Evolutionary conservation across 176 grass and related monocot species (phyloP).

Genomic region (Puccinellia tenuiflora): DNA sequence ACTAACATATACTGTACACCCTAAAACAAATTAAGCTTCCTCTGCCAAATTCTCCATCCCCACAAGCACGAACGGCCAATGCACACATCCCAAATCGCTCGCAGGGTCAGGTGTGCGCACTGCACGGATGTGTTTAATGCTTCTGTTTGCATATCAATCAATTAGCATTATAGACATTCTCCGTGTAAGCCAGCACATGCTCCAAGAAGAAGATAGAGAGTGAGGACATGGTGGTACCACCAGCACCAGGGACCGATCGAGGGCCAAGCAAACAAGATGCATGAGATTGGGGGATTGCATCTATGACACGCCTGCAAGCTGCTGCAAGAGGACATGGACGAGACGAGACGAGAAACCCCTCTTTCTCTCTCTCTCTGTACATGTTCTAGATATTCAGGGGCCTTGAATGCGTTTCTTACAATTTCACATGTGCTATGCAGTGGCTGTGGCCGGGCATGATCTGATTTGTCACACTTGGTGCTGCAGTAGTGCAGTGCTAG

Average conservation of each 20-base stretch:
- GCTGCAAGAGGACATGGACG: too few relatives aligned
- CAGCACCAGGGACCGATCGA: neutral
- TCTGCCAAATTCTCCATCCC: conserved; percentile 6
- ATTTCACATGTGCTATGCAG: neutral
- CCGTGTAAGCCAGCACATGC: conserved; percentile 19
- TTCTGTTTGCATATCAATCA: conserved; percentile 31
- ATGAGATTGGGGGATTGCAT: neutral
- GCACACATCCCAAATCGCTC: neutral
- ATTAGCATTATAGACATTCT: conserved; percentile 21
- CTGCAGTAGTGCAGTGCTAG: neutral
- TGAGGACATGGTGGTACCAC: neutral
- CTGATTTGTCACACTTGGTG: conserved; percentile 7
- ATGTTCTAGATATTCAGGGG: conserved; percentile 34
- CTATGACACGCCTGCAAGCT: conserved; percentile 9
- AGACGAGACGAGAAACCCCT: neutral
- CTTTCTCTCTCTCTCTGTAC: too few relatives aligned
- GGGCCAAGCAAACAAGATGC: neutral
- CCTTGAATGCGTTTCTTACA: conserved; percentile 24
- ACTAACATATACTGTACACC: neutral
- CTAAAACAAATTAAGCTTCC: neutral
- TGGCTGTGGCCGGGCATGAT: neutral
- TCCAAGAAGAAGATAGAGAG: neutral
- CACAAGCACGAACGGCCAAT: neutral
- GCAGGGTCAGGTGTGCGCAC: neutral
- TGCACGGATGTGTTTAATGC: conserved; percentile 3